Evolutionary conservation across 192 early-diverging fungal species (phyloP), one percentile per base, ranked within the genome.

Genomic region (Fimicolochytrium jonesii): DNA sequence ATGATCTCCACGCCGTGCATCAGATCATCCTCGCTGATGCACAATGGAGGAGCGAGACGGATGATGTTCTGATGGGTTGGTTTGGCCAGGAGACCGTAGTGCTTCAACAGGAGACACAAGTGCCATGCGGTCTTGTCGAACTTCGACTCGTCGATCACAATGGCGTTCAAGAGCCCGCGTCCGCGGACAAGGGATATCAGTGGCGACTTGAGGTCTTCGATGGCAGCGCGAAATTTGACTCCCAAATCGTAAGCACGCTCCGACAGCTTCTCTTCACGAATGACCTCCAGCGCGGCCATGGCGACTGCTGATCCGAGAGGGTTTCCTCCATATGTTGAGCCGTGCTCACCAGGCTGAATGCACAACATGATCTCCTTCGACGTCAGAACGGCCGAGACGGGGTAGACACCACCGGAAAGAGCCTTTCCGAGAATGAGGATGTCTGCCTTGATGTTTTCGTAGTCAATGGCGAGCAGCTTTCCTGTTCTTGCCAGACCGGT

Each of bases 11-110:
- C 83, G 60, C 90, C 90, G 25, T 86, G 68, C 71, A 84, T 74
- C 20, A 98, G 81, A 70, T 98, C 88, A 61, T 86, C 87, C 51
- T 94, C 91, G n/a, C 87, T 92, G 64, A 98, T 98, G 74, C 85
- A 89, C 52, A 98, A 85, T 58, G 92, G 92, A 44, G 95, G 95
- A 1, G 95, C 93, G 59, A 98, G 80, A 20, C 96, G 91, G 63
- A 98, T 98, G 69, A 98, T 96, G 81, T 95, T 95, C 58, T 88
- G 82, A 77, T 99, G 96, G 22, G 96, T 99, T 22, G 96, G 96
- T 77, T 99, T 99, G 37, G 96, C 96, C 45, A 99, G 82, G 36
- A 99, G 74, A 33, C 94, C 94, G 67, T 90, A 87, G 61, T 88
- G 84, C 74, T 94, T 94, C 55, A 99, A 79, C 59, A 95, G 75